A percentile compares a stretch with the other conserved stretches of the same genome.
These are phyloP conservation scores for Vitellaria paradoxa DNA, from an alignment of 179 eudicot species.

Conservation along the genomic window DNA sequence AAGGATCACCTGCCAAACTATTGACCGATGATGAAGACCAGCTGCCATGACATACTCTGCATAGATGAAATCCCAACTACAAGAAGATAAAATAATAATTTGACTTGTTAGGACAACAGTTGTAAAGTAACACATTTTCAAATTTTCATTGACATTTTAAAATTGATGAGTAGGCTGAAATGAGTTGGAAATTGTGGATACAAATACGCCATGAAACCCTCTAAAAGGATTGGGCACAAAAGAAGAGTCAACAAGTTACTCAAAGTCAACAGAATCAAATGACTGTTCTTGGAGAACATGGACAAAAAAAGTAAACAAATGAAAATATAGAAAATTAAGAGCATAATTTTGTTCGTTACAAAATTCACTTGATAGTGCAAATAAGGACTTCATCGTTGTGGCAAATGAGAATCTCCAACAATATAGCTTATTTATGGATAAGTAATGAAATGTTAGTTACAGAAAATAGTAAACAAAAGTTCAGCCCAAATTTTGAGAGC, in stretches of 20 bases:
- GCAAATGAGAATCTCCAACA: neutral
- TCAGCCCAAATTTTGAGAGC: neutral
- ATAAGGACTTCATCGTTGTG: neutral
- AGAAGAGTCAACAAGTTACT: neutral
- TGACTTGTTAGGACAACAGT: neutral
- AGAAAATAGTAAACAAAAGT: neutral
- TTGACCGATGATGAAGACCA: constrained; percentile 85
- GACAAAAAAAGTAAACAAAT: neutral
- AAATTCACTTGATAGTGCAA: neutral
- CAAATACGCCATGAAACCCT: neutral
- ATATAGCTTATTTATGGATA: neutral
- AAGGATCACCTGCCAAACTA: constrained; percentile 86
- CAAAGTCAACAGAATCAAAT: neutral
- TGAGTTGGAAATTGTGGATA: neutral
- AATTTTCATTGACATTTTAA: neutral
- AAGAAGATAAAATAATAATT: constrained; percentile 7
- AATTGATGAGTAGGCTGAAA: neutral
- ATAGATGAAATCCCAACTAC: constrained; percentile 98
- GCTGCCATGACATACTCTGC: constrained; percentile 99
- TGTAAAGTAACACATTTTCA: neutral
- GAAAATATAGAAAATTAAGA: neutral
- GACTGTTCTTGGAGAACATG: neutral
- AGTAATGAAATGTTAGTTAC: neutral
- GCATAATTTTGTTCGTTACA: neutral
- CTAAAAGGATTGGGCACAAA: neutral